Conservation (phyloP, 2,329 filamentous ascomycete genomes). For the Cryphonectria naterciae region DNA sequence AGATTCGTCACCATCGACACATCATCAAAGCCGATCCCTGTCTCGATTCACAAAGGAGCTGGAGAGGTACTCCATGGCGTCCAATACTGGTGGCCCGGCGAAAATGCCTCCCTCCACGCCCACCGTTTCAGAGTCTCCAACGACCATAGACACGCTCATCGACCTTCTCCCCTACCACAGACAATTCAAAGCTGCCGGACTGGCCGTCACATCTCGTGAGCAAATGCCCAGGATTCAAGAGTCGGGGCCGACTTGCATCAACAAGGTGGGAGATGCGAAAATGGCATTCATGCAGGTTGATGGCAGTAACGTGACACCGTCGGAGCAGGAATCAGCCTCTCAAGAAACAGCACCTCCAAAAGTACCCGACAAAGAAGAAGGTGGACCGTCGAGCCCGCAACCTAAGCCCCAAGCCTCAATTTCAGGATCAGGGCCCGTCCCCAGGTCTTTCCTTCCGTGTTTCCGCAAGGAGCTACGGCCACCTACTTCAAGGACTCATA, state of each 20-base stretch:
- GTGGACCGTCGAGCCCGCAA: not conserved
- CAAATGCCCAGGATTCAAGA: slow-evolving; percentile 36
- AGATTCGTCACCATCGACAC: slow-evolving; percentile 41
- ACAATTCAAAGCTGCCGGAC: slow-evolving; percentile 57
- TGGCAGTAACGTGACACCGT: slow-evolving; percentile 26
- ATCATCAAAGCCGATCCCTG: slow-evolving; percentile 47
- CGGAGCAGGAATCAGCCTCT: slow-evolving; percentile 16
- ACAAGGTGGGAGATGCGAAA: not conserved
- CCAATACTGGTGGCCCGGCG: slow-evolving; percentile 42
- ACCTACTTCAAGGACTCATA: slow-evolving; percentile 4
- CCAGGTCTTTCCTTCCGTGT: slow-evolving; percentile 24
- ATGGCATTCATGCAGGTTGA: slow-evolving; percentile 19
- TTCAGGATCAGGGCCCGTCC: not conserved
- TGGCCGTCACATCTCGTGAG: slow-evolving; percentile 60
- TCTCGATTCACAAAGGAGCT: slow-evolving; percentile 47
- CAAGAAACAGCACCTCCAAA: not conserved
- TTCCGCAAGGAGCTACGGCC: slow-evolving; percentile 8
- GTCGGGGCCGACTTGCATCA: not conserved
- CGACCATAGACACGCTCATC: slow-evolving; percentile 54
- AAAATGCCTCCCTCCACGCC: slow-evolving; percentile 43
- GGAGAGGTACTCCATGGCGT: slow-evolving; percentile 45
- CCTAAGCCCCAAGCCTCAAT: not conserved
- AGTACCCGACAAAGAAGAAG: not conserved
- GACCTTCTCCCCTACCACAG: slow-evolving; percentile 57
- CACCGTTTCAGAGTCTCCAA: slow-evolving; percentile 45